Conservation (phyloP, 2,329 filamentous ascomycete genomes). For the Pyricularia sp. region DNA sequence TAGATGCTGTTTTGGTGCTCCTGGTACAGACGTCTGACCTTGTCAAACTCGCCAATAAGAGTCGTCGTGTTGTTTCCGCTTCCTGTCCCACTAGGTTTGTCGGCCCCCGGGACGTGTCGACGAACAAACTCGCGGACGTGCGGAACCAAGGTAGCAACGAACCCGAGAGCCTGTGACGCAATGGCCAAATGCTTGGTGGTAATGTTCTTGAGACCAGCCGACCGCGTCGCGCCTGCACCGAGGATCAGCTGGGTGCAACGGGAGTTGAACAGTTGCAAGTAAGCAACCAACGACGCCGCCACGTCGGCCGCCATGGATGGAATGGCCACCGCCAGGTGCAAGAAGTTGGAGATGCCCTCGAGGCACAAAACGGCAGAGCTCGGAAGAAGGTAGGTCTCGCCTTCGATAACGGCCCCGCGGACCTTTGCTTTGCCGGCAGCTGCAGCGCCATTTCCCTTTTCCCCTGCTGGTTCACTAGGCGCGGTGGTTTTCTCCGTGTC, state of each 20-base stretch:
- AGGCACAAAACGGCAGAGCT: constrained; percentile 73
- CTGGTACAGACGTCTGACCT: constrained; percentile 67
- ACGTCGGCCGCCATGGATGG: constrained; percentile 83
- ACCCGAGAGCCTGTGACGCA: constrained; percentile 77
- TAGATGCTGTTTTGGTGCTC: constrained; percentile 86
- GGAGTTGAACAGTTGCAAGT: constrained; percentile 88
- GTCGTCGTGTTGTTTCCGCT: constrained; percentile 24
- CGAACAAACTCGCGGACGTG: constrained; percentile 87
- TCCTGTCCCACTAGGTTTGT: constrained; percentile 13
- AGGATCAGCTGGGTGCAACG: constrained; percentile 93
- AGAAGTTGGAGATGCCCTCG: constrained; percentile 66
- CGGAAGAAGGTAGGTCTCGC: constrained; percentile 75
- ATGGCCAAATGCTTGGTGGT: constrained; percentile 90
- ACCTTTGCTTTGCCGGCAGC: constrained; percentile 43
- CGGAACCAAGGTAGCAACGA: constrained; percentile 75
- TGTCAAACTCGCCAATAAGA: constrained; percentile 77
- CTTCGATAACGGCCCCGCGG: constrained; percentile 65
- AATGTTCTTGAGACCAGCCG: constrained; percentile 88
- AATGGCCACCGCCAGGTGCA: constrained; percentile 71
- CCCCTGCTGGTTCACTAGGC: background rate
- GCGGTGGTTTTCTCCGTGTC: constrained; percentile 6
- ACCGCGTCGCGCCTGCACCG: constrained; percentile 79
- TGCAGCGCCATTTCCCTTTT: background rate
- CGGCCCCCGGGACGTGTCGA: constrained; percentile 49
- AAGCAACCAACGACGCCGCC: constrained; percentile 65